phyloP scores from a whole-genome alignment of 177 flowering plant species.

The Vitis hybrid region DNA sequence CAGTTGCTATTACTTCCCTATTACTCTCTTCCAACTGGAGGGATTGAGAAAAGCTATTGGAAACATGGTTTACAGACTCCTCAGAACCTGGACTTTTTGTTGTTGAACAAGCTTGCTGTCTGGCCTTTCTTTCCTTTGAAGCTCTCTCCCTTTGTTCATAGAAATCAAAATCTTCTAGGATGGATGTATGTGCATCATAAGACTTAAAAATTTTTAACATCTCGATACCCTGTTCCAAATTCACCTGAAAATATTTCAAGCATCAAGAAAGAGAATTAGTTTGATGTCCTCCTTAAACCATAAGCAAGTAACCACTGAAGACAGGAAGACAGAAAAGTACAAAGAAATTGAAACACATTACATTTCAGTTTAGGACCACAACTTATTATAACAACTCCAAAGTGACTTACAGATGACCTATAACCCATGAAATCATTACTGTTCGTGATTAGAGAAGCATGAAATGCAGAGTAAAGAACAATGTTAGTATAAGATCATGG shows the following conservation, averaged over 20 bases:
- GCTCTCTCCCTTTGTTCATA: slow-evolving; percentile 34
- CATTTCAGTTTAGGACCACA: too few species aligned
- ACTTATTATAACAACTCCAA: too few species aligned
- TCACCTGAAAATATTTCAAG: slow-evolving; percentile 26
- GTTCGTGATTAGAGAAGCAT: too few species aligned
- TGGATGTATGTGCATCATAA: slow-evolving; percentile 27
- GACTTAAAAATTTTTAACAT: slow-evolving; percentile 39
- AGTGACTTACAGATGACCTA: too few species aligned
- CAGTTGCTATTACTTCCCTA: not conserved
- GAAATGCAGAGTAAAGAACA: too few species aligned
- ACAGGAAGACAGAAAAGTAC: too few species aligned
- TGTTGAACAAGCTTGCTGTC: slow-evolving; percentile 19
- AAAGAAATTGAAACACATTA: too few species aligned
- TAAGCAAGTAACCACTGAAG: too few species aligned
- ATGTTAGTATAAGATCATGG: too few species aligned
- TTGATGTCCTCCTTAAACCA: too few species aligned
- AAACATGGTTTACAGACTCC: slow-evolving; percentile 14
- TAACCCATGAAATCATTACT: too few species aligned
- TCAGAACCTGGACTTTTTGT: slow-evolving; percentile 9
- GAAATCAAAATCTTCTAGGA: slow-evolving; percentile 39
- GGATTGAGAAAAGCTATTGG: slow-evolving; percentile 16
- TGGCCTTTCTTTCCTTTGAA: slow-evolving; percentile 31
- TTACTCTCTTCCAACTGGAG: slow-evolving; percentile 12
- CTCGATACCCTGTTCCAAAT: slow-evolving; percentile 33
- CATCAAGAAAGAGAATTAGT: not conserved